Base-by-base conservation (phyloP, 2,329 filamentous ascomycete species). In the Pyricularia sp. region DNA sequence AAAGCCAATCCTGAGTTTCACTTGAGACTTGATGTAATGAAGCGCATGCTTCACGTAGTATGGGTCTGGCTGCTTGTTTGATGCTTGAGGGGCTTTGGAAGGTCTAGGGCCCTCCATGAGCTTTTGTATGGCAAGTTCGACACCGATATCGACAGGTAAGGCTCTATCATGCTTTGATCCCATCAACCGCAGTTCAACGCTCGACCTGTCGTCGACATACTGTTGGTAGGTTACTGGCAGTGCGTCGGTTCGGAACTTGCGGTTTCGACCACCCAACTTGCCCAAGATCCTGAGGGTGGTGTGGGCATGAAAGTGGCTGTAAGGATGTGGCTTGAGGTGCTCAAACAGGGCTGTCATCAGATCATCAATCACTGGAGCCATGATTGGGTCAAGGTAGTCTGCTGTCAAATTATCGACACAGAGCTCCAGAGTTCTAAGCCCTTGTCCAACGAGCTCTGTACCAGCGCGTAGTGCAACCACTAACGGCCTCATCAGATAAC, bases 331-430 rank as follows among this genome's bases (percentile, higher is more conserved):
- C 70, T 89, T 90, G 57, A 99, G 82, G 74, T 99, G 96, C 68
- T 97, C 93, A 82, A 96, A 99, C 1, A 99, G 81, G 1, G 93
- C 93, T 61, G 92, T 94, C 94, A 99, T 99, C 60, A 99, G 81
- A 73, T 99, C 94, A 71, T 99, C 93, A 75, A 99, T 97, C 30
- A 97, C 96, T 0, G 94, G 96, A 2, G 93, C 91, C 93, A 99
- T 99, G 71, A 99, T 97, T 0, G 94, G 96, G 70, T 99, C 94
- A 16, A 99, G 80, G 72, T 99, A 99, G 72, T 99, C 94, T 0
- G 94, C 93, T 0, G 96, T 99, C 0, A 99, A 82, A 70, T 99
- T 99, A 68, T 99, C 94, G 22, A 99, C 94, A 71, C 94, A 99
- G 1, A 99, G 84, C 72, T 99, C 94, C 5, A 99, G 79, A 0